Evolutionary conservation across 768 basidiomycete species (phyloP).

Genomic region (Jaapia argillacea): DNA sequence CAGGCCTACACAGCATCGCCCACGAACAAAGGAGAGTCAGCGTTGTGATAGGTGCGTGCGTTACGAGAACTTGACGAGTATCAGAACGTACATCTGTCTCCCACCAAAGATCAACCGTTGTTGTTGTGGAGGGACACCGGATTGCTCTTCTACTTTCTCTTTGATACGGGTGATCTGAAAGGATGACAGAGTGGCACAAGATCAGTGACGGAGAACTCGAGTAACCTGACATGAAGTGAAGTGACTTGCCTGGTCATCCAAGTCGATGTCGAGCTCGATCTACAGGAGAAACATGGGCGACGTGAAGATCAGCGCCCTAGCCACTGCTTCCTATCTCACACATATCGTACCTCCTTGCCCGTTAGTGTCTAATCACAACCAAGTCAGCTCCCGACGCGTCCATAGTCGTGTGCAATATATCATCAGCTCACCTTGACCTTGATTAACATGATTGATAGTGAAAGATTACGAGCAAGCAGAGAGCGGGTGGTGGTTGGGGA

Average conservation of each 20-base stretch:
- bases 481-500: slow-evolving; percentile 3
- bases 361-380: slow-evolving; percentile 66
- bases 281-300: too few species aligned
- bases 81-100: slow-evolving; percentile 72
- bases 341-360: slow-evolving; percentile 88
- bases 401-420: not conserved
- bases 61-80: not conserved
- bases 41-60: not conserved
- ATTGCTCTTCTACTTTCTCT: slow-evolving; percentile 97
- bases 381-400: slow-evolving; percentile 4
- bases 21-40: not conserved
- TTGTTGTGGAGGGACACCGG: slow-evolving; percentile 93
- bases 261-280: slow-evolving; percentile 96
- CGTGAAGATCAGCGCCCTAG: too few species aligned
- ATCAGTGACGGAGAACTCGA: not conserved
- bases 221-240: not conserved
- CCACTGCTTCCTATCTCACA: too few species aligned
- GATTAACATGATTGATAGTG: slow-evolving; percentile 65
- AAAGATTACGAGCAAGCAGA: too few species aligned
- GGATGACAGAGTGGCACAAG: not conserved
- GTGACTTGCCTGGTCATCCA: slow-evolving; percentile 65
- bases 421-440: slow-evolving; percentile 70
- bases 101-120: slow-evolving; percentile 91
- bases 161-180: slow-evolving; percentile 85
- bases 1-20: slow-evolving; percentile 42